Evolutionary conservation across 805 yeast genomes (phyloP).

Genomic region (Candida xyloterini): DNA sequence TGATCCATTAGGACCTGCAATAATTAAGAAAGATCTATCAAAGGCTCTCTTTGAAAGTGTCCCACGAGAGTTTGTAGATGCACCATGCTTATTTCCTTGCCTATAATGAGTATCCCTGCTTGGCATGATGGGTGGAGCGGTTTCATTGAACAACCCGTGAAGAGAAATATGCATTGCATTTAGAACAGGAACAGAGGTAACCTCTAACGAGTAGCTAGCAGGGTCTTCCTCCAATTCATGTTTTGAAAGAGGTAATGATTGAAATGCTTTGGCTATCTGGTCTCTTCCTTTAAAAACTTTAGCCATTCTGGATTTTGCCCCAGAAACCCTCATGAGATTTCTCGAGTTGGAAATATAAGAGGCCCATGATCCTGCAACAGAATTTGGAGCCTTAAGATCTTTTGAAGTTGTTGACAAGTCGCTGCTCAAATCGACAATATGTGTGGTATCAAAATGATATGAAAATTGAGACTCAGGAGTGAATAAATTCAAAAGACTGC

Average conservation of each 20-base stretch:
- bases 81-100: constrained; percentile 26
- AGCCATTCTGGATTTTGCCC: constrained; percentile 50
- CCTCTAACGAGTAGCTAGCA: constrained; percentile 69
- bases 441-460: constrained; percentile 66
- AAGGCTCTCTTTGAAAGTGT: constrained; percentile 66
- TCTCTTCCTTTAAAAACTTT: constrained; percentile 70
- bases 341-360: constrained; percentile 72
- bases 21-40: constrained; percentile 78
- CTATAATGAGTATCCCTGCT: constrained; percentile 10
- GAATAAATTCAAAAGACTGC: constrained; percentile 67
- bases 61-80: constrained; percentile 17
- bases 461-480: constrained; percentile 86
- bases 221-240: constrained; percentile 69
- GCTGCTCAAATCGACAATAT: constrained; percentile 30
- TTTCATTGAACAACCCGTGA: constrained; percentile 84
- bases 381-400: constrained; percentile 10
- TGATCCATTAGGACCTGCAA: constrained; percentile 63
- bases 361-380: constrained; percentile 45
- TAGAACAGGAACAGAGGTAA: constrained; percentile 66
- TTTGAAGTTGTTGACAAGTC: not conserved
- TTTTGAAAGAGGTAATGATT: constrained; percentile 70
- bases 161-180: constrained; percentile 74
- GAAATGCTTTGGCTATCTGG: constrained; percentile 57
- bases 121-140: constrained; percentile 45
- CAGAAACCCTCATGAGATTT: constrained; percentile 63